Evolutionary conservation across 345 rosid species (phyloP).

Genomic region (Acer negundo): DNA sequence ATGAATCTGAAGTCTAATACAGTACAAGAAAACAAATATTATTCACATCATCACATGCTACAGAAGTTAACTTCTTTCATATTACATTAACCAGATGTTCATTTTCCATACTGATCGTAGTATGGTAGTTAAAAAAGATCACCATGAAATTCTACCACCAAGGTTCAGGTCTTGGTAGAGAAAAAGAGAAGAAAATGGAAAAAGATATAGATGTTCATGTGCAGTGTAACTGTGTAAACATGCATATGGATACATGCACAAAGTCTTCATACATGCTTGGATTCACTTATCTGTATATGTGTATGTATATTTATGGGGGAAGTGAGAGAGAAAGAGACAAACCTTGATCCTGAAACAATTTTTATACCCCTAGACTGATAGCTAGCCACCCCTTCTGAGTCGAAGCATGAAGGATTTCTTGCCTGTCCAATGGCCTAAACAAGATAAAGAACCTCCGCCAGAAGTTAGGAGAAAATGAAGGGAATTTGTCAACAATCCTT

Average conservation of each 20-base stretch:
- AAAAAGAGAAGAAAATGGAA: neutral
- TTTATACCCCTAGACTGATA: constrained; percentile 50
- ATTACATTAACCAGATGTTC: neutral
- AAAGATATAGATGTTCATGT: neutral
- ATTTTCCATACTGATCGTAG: neutral
- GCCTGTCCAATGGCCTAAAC: constrained; percentile 52
- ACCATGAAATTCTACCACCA: neutral
- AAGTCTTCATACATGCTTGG: constrained; percentile 1
- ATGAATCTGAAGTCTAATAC: neutral
- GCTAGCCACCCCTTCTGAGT: constrained; percentile 45
- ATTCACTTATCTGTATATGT: constrained; percentile 2
- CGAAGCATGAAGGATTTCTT: constrained; percentile 43
- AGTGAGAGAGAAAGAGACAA: constrained; percentile 24
- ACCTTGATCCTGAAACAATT: constrained; percentile 52
- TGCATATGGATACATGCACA: constrained; percentile 28
- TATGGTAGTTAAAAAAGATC: neutral
- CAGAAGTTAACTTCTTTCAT: neutral
- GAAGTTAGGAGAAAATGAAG: constrained; percentile 14
- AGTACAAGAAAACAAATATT: neutral
- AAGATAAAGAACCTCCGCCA: constrained; percentile 29
- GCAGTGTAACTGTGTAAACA: neutral
- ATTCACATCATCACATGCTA: neutral
- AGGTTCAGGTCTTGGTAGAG: neutral
- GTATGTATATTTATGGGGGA: neutral
- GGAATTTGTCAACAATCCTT: neutral